Evolutionary conservation across 2,329 filamentous ascomycete species (phyloP).

Genomic region (Fusarium hainanense): DNA sequence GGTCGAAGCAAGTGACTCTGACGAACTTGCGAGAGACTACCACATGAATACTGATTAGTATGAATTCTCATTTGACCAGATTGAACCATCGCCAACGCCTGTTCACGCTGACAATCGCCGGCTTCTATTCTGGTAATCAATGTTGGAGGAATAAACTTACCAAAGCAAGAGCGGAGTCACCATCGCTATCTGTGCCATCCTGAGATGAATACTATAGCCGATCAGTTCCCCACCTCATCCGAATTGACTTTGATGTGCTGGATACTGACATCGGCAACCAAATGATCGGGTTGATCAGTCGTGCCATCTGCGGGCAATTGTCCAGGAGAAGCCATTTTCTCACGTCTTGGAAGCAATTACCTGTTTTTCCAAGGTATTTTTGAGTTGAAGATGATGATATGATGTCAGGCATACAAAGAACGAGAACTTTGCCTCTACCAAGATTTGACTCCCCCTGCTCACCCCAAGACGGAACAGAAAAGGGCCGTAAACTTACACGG

Average conservation of each 20-base stretch:
- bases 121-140: not conserved
- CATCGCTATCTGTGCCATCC: not conserved
- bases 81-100: not conserved
- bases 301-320: no score
- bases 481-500: not conserved
- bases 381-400: not conserved
- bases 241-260: not conserved
- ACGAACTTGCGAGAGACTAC: slow-evolving; percentile 1
- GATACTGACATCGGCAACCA: not conserved
- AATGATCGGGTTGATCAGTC: not conserved
- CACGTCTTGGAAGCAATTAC: not conserved
- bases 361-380: not conserved
- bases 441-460: not conserved
- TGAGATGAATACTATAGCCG: not conserved
- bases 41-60: not conserved
- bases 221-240: not conserved
- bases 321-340: not conserved
- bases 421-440: not conserved
- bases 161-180: not conserved
- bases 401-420: not conserved
- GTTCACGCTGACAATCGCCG: not conserved
- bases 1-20: slow-evolving; percentile 49
- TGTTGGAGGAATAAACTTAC: not conserved
- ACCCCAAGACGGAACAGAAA: not conserved
- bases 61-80: not conserved